Evolutionary conservation across 1,284 basidiomycete species (phyloP).

Genomic region (Phellinidium pouzarii): DNA sequence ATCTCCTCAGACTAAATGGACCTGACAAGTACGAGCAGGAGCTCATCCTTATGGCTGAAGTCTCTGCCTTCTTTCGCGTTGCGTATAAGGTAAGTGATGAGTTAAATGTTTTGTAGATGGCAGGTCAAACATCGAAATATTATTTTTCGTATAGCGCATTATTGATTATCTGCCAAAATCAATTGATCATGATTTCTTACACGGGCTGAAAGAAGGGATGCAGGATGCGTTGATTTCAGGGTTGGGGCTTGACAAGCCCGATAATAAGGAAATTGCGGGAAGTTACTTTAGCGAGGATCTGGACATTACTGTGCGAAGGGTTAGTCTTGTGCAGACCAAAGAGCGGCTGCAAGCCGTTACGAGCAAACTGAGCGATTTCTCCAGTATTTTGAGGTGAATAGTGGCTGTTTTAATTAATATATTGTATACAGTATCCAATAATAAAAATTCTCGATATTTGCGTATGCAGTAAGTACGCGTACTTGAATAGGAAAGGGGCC

Average conservation of each 20-base stretch:
- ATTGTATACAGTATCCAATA: too few relatives aligned
- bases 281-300: constrained; percentile 39
- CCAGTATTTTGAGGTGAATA: constrained; percentile 9
- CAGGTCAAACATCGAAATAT: not conserved
- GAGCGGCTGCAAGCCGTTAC: constrained; percentile 29
- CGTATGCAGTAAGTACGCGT: too few relatives aligned
- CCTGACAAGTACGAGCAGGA: constrained; percentile 40
- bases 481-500: too few relatives aligned
- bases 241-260: constrained; percentile 33
- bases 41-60: constrained; percentile 44
- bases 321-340: constrained; percentile 30
- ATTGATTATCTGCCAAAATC: constrained; percentile 45
- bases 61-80: constrained; percentile 45
- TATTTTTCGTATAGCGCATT: constrained; percentile 37
- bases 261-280: constrained; percentile 31
- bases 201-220: not conserved
- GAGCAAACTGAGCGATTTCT: constrained; percentile 24
- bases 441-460: too few relatives aligned
- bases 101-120: not conserved
- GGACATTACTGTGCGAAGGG: constrained; percentile 29
- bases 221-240: not conserved
- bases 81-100: constrained; percentile 37
- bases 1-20: constrained; percentile 34
- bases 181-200: constrained; percentile 36
- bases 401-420: too few relatives aligned